Percentiles rank a stretch among this genome's conserved stretches.
phyloP scores from a whole-genome alignment of 192 early-diverging fungal genomes.

The Dispira parvispora region DNA sequence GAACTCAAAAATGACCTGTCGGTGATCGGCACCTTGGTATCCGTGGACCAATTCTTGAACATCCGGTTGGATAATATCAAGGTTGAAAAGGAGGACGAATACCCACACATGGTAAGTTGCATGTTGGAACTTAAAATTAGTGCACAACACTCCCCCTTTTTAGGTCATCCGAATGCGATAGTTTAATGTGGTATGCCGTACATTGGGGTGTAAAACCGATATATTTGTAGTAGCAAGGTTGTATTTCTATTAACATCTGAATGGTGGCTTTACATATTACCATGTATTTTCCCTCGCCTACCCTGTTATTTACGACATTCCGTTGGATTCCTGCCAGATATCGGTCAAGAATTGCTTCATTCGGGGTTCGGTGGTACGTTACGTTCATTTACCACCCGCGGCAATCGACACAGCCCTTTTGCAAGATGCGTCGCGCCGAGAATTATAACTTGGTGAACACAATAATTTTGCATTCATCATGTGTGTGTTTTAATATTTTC shows the following conservation, averaged over 20 bases:
- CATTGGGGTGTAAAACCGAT: no score
- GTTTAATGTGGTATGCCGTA: no score
- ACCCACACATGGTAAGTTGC: slow-evolving; percentile 85
- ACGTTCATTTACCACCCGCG: slow-evolving; percentile 74
- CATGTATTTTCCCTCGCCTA: no score
- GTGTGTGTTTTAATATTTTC: no score
- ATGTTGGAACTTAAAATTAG: background rate
- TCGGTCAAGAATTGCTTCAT: slow-evolving; percentile 99
- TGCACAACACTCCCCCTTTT: no score
- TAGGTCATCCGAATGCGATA: no score
- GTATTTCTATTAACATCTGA: no score
- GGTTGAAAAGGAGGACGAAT: slow-evolving; percentile 66
- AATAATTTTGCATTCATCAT: no score
- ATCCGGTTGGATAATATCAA: slow-evolving; percentile 91
- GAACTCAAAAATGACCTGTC: slow-evolving; percentile 98
- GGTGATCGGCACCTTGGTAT: slow-evolving; percentile 81
- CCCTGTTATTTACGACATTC: no score
- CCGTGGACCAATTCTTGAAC: slow-evolving; percentile 98
- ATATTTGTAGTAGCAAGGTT: no score
- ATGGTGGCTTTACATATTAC: no score
- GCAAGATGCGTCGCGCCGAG: slow-evolving; percentile 90
- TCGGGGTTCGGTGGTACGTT: slow-evolving; percentile 95
- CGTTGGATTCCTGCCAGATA: slow-evolving; percentile 30
- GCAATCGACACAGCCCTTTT: slow-evolving; percentile 88
- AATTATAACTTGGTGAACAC: slow-evolving; percentile 36